Conservation (phyloP, 495 filamentous ascomycete genomes). For the Sordaria brevicollis region DNA sequence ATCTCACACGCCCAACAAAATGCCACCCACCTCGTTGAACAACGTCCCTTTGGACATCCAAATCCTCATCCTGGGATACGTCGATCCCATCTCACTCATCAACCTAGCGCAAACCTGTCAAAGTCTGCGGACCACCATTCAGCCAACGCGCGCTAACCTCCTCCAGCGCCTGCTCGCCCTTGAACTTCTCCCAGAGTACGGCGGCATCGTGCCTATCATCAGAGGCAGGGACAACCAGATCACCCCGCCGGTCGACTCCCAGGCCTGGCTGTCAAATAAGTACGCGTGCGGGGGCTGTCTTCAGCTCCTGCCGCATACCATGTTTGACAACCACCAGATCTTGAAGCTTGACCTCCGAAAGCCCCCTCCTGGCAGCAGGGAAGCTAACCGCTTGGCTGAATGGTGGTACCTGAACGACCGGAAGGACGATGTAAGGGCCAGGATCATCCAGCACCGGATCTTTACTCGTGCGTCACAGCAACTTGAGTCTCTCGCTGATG, state of each 20-base stretch:
- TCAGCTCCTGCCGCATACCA: constrained; percentile 13
- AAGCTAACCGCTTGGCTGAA: constrained; percentile 9
- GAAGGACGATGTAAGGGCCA: background rate
- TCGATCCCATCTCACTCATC: constrained; percentile 13
- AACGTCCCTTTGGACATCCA: constrained; percentile 5
- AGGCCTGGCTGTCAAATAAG: constrained; percentile 7
- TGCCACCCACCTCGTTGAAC: background rate
- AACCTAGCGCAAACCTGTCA: constrained; percentile 7
- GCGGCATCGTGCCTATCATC: constrained; percentile 13
- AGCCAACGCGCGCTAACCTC: constrained; percentile 6
- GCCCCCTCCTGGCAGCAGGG: constrained; percentile 9
- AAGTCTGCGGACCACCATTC: constrained; percentile 2
- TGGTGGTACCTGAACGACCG: constrained; percentile 6
- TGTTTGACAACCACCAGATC: constrained; percentile 16
- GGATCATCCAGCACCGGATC: background rate
- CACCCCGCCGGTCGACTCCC: background rate
- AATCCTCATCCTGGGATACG: background rate
- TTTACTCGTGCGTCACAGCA: background rate
- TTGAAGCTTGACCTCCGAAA: constrained; percentile 8
- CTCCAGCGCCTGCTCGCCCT: constrained; percentile 14
- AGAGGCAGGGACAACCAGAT: background rate
- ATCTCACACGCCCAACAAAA: background rate
- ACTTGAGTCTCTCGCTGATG: background rate
- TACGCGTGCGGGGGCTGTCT: constrained; percentile 19
- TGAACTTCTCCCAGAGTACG: constrained; percentile 12